phyloP scores from a whole-genome alignment of 331 rosid species.

The Saraca asoca region DNA sequence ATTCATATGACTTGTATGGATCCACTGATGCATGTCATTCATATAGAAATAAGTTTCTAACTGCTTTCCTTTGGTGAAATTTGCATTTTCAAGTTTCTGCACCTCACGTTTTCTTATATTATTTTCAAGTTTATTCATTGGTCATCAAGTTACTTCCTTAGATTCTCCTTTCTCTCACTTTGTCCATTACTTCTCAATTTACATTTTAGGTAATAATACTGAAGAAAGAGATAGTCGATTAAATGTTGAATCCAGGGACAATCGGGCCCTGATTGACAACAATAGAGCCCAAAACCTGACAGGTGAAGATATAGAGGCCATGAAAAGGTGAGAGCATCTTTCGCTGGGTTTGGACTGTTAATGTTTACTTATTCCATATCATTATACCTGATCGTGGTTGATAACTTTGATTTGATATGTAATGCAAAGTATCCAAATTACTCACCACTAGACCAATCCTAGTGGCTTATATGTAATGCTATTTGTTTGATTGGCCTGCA shows the following conservation, averaged over 20 bases:
- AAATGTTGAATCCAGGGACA: background rate
- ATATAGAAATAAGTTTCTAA: background rate
- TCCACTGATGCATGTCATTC: background rate
- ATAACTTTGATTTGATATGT: background rate
- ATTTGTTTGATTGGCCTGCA: background rate
- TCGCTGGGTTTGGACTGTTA: slow-evolving; percentile 18
- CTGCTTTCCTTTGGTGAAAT: no score
- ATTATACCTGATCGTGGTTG: background rate
- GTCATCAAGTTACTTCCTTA: background rate
- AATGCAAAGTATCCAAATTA: background rate
- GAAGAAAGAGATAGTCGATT: slow-evolving; percentile 45
- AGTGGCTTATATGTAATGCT: no score
- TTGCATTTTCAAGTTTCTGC: background rate
- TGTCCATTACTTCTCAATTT: slow-evolving; percentile 6
- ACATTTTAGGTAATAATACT: slow-evolving; percentile 42
- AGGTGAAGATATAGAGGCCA: slow-evolving; percentile 80
- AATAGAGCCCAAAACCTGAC: slow-evolving; percentile 86
- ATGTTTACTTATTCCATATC: slow-evolving; percentile 1
- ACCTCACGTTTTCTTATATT: background rate
- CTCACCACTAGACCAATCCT: no score
- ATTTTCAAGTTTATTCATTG: background rate
- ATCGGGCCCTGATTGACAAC: slow-evolving; percentile 67
- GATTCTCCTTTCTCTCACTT: background rate
- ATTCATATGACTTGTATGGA: background rate
- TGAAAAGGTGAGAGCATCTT: slow-evolving; percentile 61